These are phyloP conservation scores for Suillus weaverae DNA, from an alignment of 768 basidiomycete species.

Conservation along the genomic window DNA sequence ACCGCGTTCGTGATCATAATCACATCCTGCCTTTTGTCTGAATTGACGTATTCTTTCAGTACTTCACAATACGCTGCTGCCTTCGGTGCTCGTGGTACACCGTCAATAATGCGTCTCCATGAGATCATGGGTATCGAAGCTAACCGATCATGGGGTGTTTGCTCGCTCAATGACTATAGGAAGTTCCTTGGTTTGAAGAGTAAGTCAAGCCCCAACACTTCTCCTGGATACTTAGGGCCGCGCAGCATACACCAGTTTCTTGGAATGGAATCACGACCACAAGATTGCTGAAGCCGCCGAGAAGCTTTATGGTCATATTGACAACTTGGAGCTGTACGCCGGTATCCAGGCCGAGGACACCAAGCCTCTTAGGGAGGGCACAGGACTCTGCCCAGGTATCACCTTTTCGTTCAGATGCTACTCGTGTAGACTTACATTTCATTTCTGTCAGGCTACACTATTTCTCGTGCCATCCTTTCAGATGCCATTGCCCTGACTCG, in stretches of 20 bases:
- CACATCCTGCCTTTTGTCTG: background rate
- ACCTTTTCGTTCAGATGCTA: constrained; percentile 3
- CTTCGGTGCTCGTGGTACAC: constrained; percentile 80
- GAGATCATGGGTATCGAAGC: constrained; percentile 85
- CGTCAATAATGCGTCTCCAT: constrained; percentile 67
- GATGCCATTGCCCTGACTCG: constrained; percentile 86
- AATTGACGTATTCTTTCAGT: constrained; percentile 33
- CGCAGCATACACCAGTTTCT: constrained; percentile 65
- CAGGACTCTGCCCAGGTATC: constrained; percentile 80
- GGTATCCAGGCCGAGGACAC: constrained; percentile 77
- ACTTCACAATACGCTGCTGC: constrained; percentile 70
- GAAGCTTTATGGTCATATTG: constrained; percentile 73
- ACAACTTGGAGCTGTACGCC: constrained; percentile 78
- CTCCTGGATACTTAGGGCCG: constrained; percentile 3
- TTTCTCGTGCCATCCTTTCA: constrained; percentile 81
- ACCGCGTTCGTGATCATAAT: constrained; percentile 51
- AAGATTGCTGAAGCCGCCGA: constrained; percentile 72
- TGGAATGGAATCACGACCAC: constrained; percentile 78
- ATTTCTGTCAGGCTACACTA: constrained; percentile 62
- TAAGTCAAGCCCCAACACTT: constrained; percentile 29
- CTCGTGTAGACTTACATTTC: background rate
- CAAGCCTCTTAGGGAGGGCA: constrained; percentile 73
- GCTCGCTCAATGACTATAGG: constrained; percentile 81
- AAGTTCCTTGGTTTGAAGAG: constrained; percentile 80
- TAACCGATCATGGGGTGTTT: constrained; percentile 76